Base-by-base conservation (phyloP, 2,329 filamentous ascomycete genomes). In the Colletotrichum costaricense region DNA sequence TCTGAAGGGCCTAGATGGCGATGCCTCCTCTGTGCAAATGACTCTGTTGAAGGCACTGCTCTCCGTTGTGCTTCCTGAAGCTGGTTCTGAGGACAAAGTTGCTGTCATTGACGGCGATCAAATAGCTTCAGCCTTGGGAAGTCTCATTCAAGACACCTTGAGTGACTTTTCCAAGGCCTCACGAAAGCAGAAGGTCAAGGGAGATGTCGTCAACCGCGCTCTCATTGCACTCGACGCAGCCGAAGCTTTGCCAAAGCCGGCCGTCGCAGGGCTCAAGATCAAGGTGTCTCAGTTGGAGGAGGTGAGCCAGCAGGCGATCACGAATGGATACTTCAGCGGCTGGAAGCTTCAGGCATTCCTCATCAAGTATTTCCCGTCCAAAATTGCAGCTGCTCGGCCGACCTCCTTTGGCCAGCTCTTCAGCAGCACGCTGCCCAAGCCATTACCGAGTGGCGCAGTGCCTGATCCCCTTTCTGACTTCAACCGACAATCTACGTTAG, bases 261-360 rank as follows among this genome's bases (percentile, higher is more conserved):
- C 83, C 6, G 63, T 78, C 9, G 80, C 81, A 68, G 80, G 81
- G 63, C 76, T 80, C 5, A 77, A 77, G 46, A 58, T 80, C 49
- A 82, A 82, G 67, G 71, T 81, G 19, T 79, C 81, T 3, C 76
- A 81, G 62, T 77, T 86, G 6, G 83, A 84, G 63, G 81, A 81
- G 69, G 75, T 79, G 59, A 83, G 81, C 62, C 77, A 76, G 35
- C 69, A 80, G 26, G 79, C 80, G 1, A 82, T 86, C 77, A 58
- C 77, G 6, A 73, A 77, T 5, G 84, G 83, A 1, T 80, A 84
- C 33, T 38, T 85, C 16, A 78, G 80, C 35, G 86, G 85, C 6
- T 89, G 87, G 87, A 84, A 84, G 74, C 75, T 87, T 33, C 82
- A 84, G 67, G 83, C 80, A 3, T 86, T 89, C 67, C 76, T 88